Base-by-base conservation (phyloP, 225 moss, liverwort and hornwort species). In the Rhytidiadelphus loreus region DNA sequence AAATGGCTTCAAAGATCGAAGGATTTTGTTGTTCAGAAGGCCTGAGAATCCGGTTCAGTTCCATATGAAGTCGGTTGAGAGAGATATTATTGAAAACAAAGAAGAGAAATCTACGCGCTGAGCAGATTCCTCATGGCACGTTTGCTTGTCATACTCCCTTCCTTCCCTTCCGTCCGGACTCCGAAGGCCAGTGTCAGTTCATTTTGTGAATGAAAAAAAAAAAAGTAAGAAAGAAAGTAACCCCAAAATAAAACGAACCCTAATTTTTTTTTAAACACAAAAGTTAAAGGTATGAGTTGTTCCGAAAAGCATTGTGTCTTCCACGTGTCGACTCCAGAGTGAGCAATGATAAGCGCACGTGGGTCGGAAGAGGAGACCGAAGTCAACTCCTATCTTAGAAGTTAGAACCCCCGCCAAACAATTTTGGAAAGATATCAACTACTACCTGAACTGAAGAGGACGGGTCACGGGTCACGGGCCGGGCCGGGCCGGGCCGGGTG, bases 351-450 rank as follows among this genome's bases (percentile, higher is more conserved):
- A 23, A n/a, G 85, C 65, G 82, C 90, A 90, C 78, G 77, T 88
- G 88, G 89, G 86, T 90, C 72, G 57, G 85, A 82, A 48, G 57
- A 6, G 14, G 15, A 60, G 50, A 7, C 41, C 7, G 0, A 29
- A 73, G 91, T 91, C 87, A 91, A 89, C 87, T 15, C 68, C 81
- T 58, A 20, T 13, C n/a, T n/a, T n/a, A n/a, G n/a, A n/a, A n/a
- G n/a, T n/a, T n/a, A 56, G 20, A 13, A 57, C 15, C 22, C n/a
- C 46, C 32, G 74, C 74, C 78, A 12, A 78, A 16, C 23, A 5
- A 76, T 14, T 37, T 23, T 2, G 52, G 76, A 8, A 71, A 33
- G 46, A 53, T 23, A 25, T 5, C 9, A 46, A 46, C 32, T 44
- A 72, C 29, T 18, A 32, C 22, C 46, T 46, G 46, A 50, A 50